A percentile compares a stretch with the other conserved stretches of the same genome.
phyloP scores from a whole-genome alignment of 331 rosid genomes.

The Spiraea crenata region DNA sequence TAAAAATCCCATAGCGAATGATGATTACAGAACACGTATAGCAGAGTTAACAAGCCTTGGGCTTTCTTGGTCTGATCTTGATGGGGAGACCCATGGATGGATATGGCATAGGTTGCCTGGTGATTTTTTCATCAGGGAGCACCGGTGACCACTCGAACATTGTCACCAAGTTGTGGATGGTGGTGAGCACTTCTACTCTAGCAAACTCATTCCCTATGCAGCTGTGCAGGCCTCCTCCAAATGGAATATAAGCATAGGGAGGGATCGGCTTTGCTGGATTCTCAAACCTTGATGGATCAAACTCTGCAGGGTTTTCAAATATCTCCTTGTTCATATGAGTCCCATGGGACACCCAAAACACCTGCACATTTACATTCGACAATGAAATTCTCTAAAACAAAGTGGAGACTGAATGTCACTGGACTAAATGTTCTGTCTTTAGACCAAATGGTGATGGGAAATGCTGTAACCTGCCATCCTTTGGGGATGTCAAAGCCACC shows the following conservation, averaged over 20 bases:
- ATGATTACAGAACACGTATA: background rate
- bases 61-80: conserved; percentile 21
- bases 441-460: background rate
- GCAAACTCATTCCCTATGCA: conserved; percentile 58
- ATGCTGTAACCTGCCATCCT: conserved; percentile 47
- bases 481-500: conserved; percentile 51
- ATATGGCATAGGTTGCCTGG: conserved; percentile 50
- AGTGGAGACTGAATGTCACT: too few species aligned
- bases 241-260: conserved; percentile 44
- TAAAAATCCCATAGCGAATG: too few species aligned
- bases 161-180: conserved; percentile 43
- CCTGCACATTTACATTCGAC: conserved; percentile 12
- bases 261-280: conserved; percentile 46
- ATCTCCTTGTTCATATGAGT: conserved; percentile 40
- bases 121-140: conserved; percentile 37
- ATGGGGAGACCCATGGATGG: conserved; percentile 36
- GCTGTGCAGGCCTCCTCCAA: conserved; percentile 44
- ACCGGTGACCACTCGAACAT: conserved; percentile 43
- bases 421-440: too few species aligned
- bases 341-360: conserved; percentile 43
- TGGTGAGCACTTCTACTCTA: conserved; percentile 40
- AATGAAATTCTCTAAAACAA: too few species aligned
- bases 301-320: conserved; percentile 38
- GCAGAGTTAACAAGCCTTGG: background rate
- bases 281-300: conserved; percentile 48